Evolutionary conservation across 768 basidiomycete genomes (phyloP).

Genomic region (Clitopilus hobsonii): DNA sequence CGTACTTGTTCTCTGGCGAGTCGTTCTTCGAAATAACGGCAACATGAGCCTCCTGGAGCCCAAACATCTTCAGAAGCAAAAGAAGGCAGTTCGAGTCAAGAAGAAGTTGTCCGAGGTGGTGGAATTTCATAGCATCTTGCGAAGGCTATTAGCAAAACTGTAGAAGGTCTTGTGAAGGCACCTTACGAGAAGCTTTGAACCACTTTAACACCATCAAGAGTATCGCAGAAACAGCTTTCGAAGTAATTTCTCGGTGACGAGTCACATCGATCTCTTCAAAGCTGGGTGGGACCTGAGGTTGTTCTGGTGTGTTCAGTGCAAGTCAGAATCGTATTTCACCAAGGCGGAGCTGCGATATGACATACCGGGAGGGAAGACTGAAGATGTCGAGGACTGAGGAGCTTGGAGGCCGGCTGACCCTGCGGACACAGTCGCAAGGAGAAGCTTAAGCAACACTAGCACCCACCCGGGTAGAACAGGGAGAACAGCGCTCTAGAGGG

Average conservation of each 20-base stretch:
- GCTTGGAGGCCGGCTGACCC: slow-evolving; percentile 51
- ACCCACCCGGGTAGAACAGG: slow-evolving; percentile 88
- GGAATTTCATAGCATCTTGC: slow-evolving; percentile 95
- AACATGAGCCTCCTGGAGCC: slow-evolving; percentile 85
- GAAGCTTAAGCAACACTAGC: slow-evolving; percentile 85
- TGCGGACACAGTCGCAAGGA: slow-evolving; percentile 91
- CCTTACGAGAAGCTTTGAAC: slow-evolving; percentile 94
- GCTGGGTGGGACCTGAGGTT: slow-evolving; percentile 60
- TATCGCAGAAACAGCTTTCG: slow-evolving; percentile 95
- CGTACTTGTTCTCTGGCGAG: slow-evolving; percentile 77
- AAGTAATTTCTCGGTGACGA: slow-evolving; percentile 94
- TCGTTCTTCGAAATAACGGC: slow-evolving; percentile 89
- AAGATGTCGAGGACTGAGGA: slow-evolving; percentile 64
- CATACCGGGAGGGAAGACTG: slow-evolving; percentile 68
- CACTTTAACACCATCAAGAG: slow-evolving; percentile 87
- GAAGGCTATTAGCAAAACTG: slow-evolving; percentile 1
- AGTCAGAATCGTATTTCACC: no score
- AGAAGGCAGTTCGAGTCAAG: slow-evolving; percentile 94
- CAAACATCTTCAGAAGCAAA: slow-evolving; percentile 96
- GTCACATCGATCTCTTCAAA: slow-evolving; percentile 91
- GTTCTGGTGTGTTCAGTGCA: no score
- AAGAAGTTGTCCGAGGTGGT: slow-evolving; percentile 92
- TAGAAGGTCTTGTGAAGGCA: neutral
- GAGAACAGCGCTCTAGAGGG: slow-evolving; percentile 68
- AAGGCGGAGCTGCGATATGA: no score